Percentiles rank a stretch among this genome's conserved stretches.
These are phyloP conservation scores for Aegilops longissima DNA, from an alignment of 176 grass and related monocot genomes.

Conservation along the genomic window DNA sequence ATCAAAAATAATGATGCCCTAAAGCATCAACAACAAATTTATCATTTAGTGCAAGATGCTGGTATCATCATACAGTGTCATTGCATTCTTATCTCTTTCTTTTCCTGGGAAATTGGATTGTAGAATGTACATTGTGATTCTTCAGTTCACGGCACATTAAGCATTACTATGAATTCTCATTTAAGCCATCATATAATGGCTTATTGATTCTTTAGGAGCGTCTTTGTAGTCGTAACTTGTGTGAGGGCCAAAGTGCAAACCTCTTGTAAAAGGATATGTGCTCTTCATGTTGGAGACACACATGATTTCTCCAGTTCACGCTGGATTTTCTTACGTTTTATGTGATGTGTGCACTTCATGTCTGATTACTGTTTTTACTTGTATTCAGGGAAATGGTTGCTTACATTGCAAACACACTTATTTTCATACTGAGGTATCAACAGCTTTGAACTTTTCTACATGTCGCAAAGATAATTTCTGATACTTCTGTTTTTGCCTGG, in stretches of 20 bases:
- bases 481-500: conserved; percentile 3
- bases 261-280: not conserved
- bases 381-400: conserved; percentile 96
- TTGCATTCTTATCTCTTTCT: not conserved
- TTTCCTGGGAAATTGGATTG: not conserved
- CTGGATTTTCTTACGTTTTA: not conserved
- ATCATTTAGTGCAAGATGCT: not conserved
- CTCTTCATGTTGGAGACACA: not conserved
- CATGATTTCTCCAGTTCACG: not conserved
- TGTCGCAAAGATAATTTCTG: not conserved
- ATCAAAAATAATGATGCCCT: not conserved
- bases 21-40: not conserved
- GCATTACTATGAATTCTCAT: not conserved
- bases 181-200: not conserved
- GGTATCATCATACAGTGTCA: not conserved
- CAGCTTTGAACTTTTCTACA: not conserved
- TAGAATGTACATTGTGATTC: conserved; percentile 1
- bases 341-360: conserved; percentile 5
- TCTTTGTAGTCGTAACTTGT: not conserved
- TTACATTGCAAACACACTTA: conserved; percentile 95
- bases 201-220: not conserved
- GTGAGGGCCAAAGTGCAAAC: not conserved
- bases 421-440: conserved; percentile 95
- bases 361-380: conserved; percentile 36
- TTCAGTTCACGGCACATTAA: conserved; percentile 15